Conservation (phyloP, 2,329 filamentous ascomycete genomes). For the Nemania diffusa region DNA sequence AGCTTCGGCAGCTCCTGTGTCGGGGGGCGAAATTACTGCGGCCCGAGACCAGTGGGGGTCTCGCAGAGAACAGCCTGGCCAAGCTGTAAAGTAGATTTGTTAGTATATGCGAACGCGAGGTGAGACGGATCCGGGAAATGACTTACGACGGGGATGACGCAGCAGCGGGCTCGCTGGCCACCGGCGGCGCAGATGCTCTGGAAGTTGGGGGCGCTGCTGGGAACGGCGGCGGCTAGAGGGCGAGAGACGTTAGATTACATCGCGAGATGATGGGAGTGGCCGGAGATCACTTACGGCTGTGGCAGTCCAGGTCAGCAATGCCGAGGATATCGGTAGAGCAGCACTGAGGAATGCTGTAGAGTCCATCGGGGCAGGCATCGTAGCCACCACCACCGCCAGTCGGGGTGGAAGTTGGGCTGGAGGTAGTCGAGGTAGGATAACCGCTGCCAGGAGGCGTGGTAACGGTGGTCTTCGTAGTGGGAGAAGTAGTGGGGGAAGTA, state of each 20-base stretch:
- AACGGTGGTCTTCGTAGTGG: no score
- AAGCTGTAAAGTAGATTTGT: not conserved
- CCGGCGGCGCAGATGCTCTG: not conserved
- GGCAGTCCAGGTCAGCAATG: not conserved
- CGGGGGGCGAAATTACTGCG: no score
- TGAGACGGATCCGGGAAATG: not conserved
- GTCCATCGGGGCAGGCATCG: not conserved
- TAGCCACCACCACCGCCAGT: not conserved
- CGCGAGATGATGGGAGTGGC: not conserved
- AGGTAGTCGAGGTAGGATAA: no score
- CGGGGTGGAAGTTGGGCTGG: no score
- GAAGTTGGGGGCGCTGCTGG: not conserved
- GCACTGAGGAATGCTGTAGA: not conserved
- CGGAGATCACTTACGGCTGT: not conserved
- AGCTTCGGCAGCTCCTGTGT: not conserved
- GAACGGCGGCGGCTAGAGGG: not conserved
- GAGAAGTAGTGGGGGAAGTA: no score
- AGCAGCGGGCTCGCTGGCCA: not conserved
- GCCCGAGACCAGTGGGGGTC: not conserved
- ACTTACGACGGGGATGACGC: not conserved
- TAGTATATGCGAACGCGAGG: not conserved
- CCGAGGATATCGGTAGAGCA: conserved; percentile 13
- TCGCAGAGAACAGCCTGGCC: not conserved
- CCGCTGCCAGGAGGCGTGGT: no score
- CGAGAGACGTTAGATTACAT: not conserved